Base-by-base conservation (phyloP, 257 asterid genomes). In the Nicotiana undulata region DNA sequence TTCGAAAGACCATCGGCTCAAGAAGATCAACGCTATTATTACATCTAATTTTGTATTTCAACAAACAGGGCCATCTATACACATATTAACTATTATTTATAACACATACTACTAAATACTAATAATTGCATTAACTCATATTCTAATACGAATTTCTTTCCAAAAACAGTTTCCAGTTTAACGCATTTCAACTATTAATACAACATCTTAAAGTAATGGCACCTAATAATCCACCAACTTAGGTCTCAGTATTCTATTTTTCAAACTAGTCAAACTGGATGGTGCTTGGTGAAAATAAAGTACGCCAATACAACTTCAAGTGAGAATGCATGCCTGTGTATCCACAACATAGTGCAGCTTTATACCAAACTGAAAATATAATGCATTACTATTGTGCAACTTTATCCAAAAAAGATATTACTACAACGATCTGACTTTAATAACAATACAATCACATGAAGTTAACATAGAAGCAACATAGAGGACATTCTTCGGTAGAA, bases 291-390 rank as follows among this genome's bases (percentile, higher is more conserved):
- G 6, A 44, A 40, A 40, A 68, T 44, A 12, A 70, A 70, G 77
- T 44, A 44, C 26, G 12, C 59, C 12, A 59, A 70, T 22, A 70
- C n/a, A 70, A 70, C 77, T 44, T 70, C 59, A 32, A 32, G 72
- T 63, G 81, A 79, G 58, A 80, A 49, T 60, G 67, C 91, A 34
- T 80, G 93, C 99, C 98, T 95, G 98, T 83, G 98, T 93, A 89
- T 95, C 99, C 85, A 89, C 90, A 68, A 93, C 98, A 85, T 93
- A 93, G 84, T 95, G 91, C 86, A 95, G 80, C 91, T 87, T 92
- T 85, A 93, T 92, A 84, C 97, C 99, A 80, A 93, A 95, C 85
- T 95, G 99, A 84, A 90, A 93, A 88, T 90, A 91, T 81, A 95
- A 82, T 9, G 99, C 99, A n/a, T n/a, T n/a, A n/a, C n/a, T n/a